Base-by-base conservation (phyloP, 2,329 filamentous ascomycete genomes). In the Cadophora luteo-olivacea region DNA sequence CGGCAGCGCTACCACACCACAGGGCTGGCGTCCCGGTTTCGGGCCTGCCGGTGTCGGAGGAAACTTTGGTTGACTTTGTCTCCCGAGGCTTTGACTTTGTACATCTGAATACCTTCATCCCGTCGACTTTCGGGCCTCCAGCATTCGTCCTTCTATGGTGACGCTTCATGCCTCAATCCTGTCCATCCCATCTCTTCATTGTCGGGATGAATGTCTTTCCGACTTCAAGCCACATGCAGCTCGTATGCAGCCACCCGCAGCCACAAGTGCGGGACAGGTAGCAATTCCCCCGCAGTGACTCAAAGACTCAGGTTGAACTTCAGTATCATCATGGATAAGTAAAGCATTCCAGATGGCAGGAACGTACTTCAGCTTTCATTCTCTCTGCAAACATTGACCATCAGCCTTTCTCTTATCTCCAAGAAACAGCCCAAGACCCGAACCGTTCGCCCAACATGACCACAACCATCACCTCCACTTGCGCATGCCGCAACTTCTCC, bases 401-500 rank as follows among this genome's bases (percentile, higher is more conserved):
- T 51, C 63, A 1, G 19, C 19, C 25, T 12, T 29, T 16, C 19
- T 5, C 6, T 12, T 3, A 32, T 51, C n/a, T n/a, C n/a, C n/a
- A n/a, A n/a, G n/a, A n/a, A n/a, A n/a, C n/a, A n/a, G n/a, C 16
- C n/a, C 16, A 64, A 68, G 12, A 29, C 12, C 19, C 36, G 11
- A 25, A n/a, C 22, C 25, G 33, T 4, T 51, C n/a, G n/a, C n/a
- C n/a, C 48, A 48, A 33, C 11, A 6, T 19, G 64, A 48, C 45
- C 9, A 48, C 45, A 4, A n/a, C 45, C 19, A 11, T 78, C 29
- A 72, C 49, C 14, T 74, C 77, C 54, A 69, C 72, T 48, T 84
- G 82, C 76, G 77, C 78, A 29, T 83, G 81, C 74, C 74, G 74
- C 61, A 45, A 65, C 33, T 78, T 80, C 51, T 74, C 62, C 5